phyloP scores from a whole-genome alignment of 176 grass and related monocot genomes.

The Pontederia crassipes region DNA sequence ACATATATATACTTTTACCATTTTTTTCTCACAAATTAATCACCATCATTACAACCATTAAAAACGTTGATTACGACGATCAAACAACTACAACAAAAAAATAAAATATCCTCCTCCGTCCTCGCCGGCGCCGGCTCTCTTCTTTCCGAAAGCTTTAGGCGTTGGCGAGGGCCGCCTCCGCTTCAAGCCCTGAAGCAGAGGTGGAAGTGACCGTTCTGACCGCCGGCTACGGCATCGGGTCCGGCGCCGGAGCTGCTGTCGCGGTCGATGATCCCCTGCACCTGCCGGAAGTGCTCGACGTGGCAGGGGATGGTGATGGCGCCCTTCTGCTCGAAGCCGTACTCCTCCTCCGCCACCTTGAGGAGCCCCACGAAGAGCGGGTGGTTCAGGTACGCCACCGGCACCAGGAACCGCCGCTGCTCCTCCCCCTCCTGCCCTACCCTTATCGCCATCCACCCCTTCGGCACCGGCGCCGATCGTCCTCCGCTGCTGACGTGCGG shows the following conservation, averaged over 20 bases:
- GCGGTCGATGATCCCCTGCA: slow-evolving; percentile 26
- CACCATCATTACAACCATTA: too few species aligned
- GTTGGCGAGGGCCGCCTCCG: too few species aligned
- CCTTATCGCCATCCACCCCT: slow-evolving; percentile 34
- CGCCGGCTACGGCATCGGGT: not conserved
- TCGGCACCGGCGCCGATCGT: slow-evolving; percentile 10
- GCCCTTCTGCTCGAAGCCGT: slow-evolving; percentile 24
- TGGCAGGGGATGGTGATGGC: slow-evolving; percentile 32
- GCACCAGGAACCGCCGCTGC: slow-evolving; percentile 23
- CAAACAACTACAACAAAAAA: too few species aligned
- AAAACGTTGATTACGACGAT: too few species aligned
- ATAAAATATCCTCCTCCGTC: too few species aligned
- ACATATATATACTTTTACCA: too few species aligned
- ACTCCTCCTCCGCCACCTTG: slow-evolving; percentile 38
- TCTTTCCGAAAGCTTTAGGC: too few species aligned
- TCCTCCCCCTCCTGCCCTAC: slow-evolving; percentile 23
- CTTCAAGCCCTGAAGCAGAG: slow-evolving; percentile 28
- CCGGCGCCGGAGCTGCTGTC: slow-evolving; percentile 2
- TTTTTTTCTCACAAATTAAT: too few species aligned
- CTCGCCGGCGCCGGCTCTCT: too few species aligned
- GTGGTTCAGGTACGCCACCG: slow-evolving; percentile 29
- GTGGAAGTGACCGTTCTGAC: slow-evolving; percentile 22
- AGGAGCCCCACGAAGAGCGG: slow-evolving; percentile 30
- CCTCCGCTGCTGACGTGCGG: slow-evolving; percentile 9
- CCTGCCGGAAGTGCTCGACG: slow-evolving; percentile 26